Evolutionary conservation across 305 asterid species (phyloP), one percentile per base, ranked within the genome.

Genomic region (Vinca major): DNA sequence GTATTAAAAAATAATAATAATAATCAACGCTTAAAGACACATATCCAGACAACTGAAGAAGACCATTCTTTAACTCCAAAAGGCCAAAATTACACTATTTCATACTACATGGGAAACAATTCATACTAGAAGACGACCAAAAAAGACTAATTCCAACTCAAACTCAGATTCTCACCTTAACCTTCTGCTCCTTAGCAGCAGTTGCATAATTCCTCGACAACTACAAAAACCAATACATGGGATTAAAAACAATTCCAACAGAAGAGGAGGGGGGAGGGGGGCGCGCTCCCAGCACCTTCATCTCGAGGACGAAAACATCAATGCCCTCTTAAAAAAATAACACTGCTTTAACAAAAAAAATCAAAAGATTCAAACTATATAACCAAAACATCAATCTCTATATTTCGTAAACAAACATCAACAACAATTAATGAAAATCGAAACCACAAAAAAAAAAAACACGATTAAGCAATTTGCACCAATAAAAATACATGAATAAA

Each of bases 191-290:
- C 74, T 85, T 86, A 5, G 78, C 73, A 8, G 90, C 84, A 55
- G 82, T 78, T 2, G 91, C 86, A 77, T 75, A 89, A 79, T 71
- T 82, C 86, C 94, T 89, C 49, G 83, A 68, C 60, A 80, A 74
- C 96, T 86, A 86, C 84, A 79, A 80, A 48, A 63, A 50, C 41
- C 51, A 74, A 45, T 40, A 63, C 67, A 69, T 53, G 33, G 4
- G 33, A 8, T 1, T 5, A 53, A 7, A 44, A 45, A 14, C 4
- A 13, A 10, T 19, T n/a, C 41, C 55, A 40, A 53, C 69, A 71
- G 64, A 7, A 3, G 6, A n/a, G n/a, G n/a, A n/a, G 3, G 48
- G 36, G 63, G 48, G 61, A 67, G 16, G 47, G 40, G 1, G 60
- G 51, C 36, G 53, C 37, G 4, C 60, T 13, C 6, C 5, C 36